phyloP scores from a whole-genome alignment of 768 basidiomycete species.

The Floccularia luteovirens region DNA sequence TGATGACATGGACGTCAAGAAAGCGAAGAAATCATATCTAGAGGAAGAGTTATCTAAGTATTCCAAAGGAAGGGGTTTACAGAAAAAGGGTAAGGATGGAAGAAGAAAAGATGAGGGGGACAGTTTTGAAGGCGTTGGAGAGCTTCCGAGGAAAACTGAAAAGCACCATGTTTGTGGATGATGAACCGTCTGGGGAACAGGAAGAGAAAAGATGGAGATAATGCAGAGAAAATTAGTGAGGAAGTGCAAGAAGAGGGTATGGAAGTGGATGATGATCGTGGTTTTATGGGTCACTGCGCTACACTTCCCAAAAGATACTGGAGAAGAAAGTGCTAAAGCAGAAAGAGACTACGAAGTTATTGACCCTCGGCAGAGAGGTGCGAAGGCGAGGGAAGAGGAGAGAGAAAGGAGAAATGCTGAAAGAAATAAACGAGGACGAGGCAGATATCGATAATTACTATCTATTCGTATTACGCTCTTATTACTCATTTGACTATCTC shows the following conservation, averaged over 20 bases:
- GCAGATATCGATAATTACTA: constrained; percentile 21
- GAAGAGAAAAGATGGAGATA: constrained; percentile 14
- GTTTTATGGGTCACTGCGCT: constrained; percentile 68
- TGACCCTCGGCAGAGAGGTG: constrained; percentile 69
- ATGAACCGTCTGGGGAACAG: constrained; percentile 7
- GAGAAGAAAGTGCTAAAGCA: constrained; percentile 68
- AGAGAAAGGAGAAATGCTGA: constrained; percentile 48
- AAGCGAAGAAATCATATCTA: constrained; percentile 62
- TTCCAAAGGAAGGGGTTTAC: constrained; percentile 51
- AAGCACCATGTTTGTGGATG: constrained; percentile 24
- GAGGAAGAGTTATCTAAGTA: constrained; percentile 83
- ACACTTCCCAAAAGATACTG: constrained; percentile 73
- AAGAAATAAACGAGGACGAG: constrained; percentile 24
- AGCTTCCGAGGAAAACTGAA: constrained; percentile 70
- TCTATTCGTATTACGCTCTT: no score
- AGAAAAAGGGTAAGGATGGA: constrained; percentile 36
- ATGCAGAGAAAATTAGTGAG: constrained; percentile 8
- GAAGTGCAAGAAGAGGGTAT: constrained; percentile 40
- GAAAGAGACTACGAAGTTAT: constrained; percentile 88
- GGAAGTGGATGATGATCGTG: constrained; percentile 74
- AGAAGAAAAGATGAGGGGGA: constrained; percentile 68
- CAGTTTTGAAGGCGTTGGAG: constrained; percentile 56
- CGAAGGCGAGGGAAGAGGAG: constrained; percentile 74
- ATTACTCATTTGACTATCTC: no score
- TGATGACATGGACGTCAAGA: constrained; percentile 52